phyloP scores from a whole-genome alignment of 176 grass and related monocot genomes.

The Oryza rufipogon region DNA sequence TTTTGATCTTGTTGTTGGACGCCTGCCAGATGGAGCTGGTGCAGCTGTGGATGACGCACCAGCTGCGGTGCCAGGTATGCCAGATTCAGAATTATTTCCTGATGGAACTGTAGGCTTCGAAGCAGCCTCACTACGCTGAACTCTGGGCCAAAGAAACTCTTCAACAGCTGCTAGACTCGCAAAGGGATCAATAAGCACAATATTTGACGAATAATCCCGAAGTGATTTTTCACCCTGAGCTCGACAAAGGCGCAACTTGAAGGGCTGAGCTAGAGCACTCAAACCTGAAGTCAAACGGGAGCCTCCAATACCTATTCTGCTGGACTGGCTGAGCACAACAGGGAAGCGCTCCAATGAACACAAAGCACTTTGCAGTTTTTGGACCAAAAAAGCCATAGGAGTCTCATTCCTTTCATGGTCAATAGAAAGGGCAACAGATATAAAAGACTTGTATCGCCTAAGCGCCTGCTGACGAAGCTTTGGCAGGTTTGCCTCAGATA shows the following conservation, averaged over 20 bases:
- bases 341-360: slow-evolving; percentile 88
- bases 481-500: slow-evolving; percentile 61
- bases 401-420: slow-evolving; percentile 52
- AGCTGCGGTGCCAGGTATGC: slow-evolving; percentile 34
- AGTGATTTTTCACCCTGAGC: slow-evolving; percentile 87
- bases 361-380: slow-evolving; percentile 88
- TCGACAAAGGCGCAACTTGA: slow-evolving; percentile 81
- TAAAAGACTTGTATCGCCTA: slow-evolving; percentile 75
- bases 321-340: slow-evolving; percentile 85
- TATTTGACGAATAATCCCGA: slow-evolving; percentile 86
- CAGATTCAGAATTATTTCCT: slow-evolving; percentile 77
- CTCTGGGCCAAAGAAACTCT: slow-evolving; percentile 91
- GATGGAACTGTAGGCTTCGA: slow-evolving; percentile 47
- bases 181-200: slow-evolving; percentile 86
- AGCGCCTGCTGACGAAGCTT: slow-evolving; percentile 75
- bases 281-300: slow-evolving; percentile 68
- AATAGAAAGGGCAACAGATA: slow-evolving; percentile 67
- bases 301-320: slow-evolving; percentile 62
- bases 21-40: slow-evolving; percentile 48
- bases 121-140: slow-evolving; percentile 73
- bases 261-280: slow-evolving; percentile 71
- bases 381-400: slow-evolving; percentile 70
- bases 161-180: slow-evolving; percentile 79
- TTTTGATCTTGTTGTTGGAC: slow-evolving; percentile 74
- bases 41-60: slow-evolving; percentile 51